A percentile compares a stretch with the other conserved stretches of the same genome.
Evolutionary conservation across 1,139 yeast species (phyloP).

Genomic region (Kluyveromyces marxianus): DNA sequence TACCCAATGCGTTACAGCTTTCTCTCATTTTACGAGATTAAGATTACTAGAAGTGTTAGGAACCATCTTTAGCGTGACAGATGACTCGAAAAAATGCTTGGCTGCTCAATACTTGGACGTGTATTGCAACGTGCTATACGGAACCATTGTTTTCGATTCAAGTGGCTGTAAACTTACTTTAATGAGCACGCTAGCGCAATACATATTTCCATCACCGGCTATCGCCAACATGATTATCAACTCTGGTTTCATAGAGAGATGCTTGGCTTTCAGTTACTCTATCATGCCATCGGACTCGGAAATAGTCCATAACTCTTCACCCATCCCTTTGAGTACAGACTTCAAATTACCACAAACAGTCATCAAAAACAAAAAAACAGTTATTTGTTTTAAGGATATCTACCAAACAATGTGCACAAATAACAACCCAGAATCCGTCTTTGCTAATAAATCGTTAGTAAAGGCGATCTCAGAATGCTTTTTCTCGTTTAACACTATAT

Average conservation of each 20-base stretch:
- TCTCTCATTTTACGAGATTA: conserved; percentile 53
- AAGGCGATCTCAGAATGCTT: conserved; percentile 51
- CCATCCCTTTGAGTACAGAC: conserved; percentile 43
- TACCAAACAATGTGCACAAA: conserved; percentile 72
- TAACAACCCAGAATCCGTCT: conserved; percentile 41
- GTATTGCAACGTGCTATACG: conserved; percentile 69
- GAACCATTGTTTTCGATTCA: conserved; percentile 54
- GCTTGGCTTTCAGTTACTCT: conserved; percentile 34
- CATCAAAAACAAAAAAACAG: conserved; percentile 72
- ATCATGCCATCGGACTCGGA: conserved; percentile 60
- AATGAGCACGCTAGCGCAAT: conserved; percentile 72
- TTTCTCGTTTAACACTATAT: conserved; percentile 70
- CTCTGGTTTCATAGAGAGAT: conserved; percentile 42
- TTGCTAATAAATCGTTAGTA: conserved; percentile 34
- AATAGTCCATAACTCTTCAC: conserved; percentile 58
- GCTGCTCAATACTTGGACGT: conserved; percentile 78
- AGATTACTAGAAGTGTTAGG: conserved; percentile 63
- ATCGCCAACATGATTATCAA: conserved; percentile 63
- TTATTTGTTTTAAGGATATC: conserved; percentile 78
- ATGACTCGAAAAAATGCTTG: conserved; percentile 49
- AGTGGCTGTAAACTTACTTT: conserved; percentile 79
- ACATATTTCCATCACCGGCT: conserved; percentile 77
- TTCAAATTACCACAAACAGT: conserved; percentile 41
- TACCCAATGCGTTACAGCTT: conserved; percentile 42
- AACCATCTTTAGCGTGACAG: conserved; percentile 61